Conservation (phyloP, 1,139 yeast species). For the Diutina mesorugosa region DNA sequence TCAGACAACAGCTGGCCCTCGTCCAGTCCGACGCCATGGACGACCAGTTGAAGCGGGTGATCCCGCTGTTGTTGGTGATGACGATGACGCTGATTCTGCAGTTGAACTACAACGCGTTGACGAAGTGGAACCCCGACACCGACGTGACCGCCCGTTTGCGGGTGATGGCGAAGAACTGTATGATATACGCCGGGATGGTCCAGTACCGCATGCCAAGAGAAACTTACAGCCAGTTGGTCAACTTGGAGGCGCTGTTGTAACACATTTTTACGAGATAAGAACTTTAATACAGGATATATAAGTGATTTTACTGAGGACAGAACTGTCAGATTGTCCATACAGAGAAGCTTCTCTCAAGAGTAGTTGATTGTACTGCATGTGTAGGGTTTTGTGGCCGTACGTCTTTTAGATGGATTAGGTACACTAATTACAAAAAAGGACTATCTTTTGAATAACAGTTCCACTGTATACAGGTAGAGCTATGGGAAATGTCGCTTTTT, state of each 20-base stretch:
- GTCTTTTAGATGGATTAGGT: too few relatives aligned
- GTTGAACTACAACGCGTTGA: conserved; percentile 35
- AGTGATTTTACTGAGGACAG: neutral
- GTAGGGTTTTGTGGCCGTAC: too few relatives aligned
- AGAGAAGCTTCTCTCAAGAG: too few relatives aligned
- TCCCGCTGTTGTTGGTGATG: conserved; percentile 71
- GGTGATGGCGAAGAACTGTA: conserved; percentile 69
- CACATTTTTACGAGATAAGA: neutral
- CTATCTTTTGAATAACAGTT: too few relatives aligned
- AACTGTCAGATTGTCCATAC: too few relatives aligned
- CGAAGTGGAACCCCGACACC: conserved; percentile 35
- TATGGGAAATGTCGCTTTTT: too few relatives aligned
- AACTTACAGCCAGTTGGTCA: conserved; percentile 62
- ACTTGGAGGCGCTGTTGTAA: conserved; percentile 43
- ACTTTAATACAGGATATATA: neutral
- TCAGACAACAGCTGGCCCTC: conserved; percentile 29
- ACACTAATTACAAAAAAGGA: too few relatives aligned
- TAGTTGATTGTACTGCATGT: too few relatives aligned
- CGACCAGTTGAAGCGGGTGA: conserved; percentile 52
- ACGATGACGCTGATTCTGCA: conserved; percentile 70
- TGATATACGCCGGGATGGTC: conserved; percentile 92
- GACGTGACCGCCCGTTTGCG: conserved; percentile 43
- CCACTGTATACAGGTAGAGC: too few relatives aligned
- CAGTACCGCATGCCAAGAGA: conserved; percentile 94
- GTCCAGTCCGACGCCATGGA: conserved; percentile 37